Conservation (phyloP, 441 rosid genomes). For the Isatis lusitanica region DNA sequence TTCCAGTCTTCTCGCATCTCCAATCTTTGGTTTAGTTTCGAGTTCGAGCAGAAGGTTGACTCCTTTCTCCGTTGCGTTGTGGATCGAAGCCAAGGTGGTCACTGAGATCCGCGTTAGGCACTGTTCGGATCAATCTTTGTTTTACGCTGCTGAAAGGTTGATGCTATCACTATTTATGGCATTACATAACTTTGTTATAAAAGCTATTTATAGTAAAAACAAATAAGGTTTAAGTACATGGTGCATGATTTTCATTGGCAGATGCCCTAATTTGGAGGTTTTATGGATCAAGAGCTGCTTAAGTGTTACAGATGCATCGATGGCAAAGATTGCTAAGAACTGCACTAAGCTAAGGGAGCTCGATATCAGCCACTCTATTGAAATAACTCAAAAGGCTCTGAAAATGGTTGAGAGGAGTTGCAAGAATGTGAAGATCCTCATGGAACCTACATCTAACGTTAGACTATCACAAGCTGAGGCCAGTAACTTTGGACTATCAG, state of each 20-base stretch:
- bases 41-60: background rate
- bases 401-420: background rate
- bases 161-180: background rate
- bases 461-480: background rate
- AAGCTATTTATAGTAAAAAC: background rate
- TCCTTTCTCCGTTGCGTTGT: background rate
- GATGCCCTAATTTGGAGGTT: background rate
- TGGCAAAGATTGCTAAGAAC: background rate
- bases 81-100: background rate
- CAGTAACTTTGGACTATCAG: background rate
- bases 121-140: background rate
- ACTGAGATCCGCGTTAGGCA: background rate
- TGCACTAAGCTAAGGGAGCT: background rate
- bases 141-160: background rate
- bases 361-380: background rate
- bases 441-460: background rate
- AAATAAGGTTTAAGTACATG: background rate
- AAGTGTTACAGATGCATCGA: background rate
- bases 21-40: background rate
- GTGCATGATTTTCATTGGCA: background rate
- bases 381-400: background rate
- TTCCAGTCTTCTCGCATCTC: background rate
- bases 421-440: background rate
- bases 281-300: background rate
- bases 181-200: too few species aligned